Evolutionary conservation across 2,329 filamentous ascomycete genomes (phyloP).

Genomic region (Claviceps pusilla): DNA sequence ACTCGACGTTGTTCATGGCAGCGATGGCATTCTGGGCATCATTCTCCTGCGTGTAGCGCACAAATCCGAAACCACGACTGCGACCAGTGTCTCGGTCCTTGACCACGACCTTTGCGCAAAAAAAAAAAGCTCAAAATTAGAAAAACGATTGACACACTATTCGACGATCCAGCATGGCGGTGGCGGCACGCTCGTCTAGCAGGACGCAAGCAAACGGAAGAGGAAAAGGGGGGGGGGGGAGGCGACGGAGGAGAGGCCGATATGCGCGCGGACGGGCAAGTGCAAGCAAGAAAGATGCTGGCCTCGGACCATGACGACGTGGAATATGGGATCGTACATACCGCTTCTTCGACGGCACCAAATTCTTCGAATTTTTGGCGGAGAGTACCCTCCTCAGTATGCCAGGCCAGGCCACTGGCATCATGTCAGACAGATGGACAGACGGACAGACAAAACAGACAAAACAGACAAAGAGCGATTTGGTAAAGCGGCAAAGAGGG

Average conservation of each 20-base stretch:
- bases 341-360: constrained; percentile 83
- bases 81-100: constrained; percentile 95
- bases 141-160: constrained; percentile 7
- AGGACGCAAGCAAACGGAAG: neutral
- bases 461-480: neutral
- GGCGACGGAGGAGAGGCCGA: neutral
- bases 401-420: constrained; percentile 85
- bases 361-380: constrained; percentile 87
- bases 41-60: constrained; percentile 64
- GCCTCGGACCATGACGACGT: neutral
- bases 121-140: constrained; percentile 8
- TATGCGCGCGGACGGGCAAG: neutral
- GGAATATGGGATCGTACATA: constrained; percentile 36
- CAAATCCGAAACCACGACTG: constrained; percentile 94
- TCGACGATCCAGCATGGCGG: neutral
- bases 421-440: constrained; percentile 7
- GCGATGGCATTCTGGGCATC: constrained; percentile 66
- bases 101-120: constrained; percentile 61
- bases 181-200: neutral
- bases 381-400: constrained; percentile 80
- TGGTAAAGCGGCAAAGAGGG: neutral
- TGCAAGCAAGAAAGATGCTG: neutral
- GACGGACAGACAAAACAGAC: no score
- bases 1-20: constrained; percentile 84
- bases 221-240: no score